phyloP scores from a whole-genome alignment of 192 early-diverging fungal genomes.

The Linnemannia schmuckeri region DNA sequence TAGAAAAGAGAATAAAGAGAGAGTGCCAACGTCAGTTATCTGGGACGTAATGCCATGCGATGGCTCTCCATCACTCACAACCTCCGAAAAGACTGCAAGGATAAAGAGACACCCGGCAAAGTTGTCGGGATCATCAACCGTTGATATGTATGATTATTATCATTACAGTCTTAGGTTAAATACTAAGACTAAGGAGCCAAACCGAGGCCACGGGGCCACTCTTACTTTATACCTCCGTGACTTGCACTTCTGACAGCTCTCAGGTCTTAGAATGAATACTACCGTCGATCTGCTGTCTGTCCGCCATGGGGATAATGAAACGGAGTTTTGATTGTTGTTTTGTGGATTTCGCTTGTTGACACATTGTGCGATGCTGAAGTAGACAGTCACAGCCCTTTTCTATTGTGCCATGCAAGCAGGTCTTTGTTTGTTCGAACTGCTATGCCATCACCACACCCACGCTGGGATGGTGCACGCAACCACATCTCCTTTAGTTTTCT shows the following conservation, averaged over 20 bases:
- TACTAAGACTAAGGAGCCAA: slow-evolving; percentile 57
- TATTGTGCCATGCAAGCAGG: background rate
- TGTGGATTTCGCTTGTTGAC: background rate
- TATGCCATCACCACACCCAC: too few species aligned
- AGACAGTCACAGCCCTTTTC: background rate
- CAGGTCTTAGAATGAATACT: background rate
- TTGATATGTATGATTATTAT: slow-evolving; percentile 62
- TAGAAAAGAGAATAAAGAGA: background rate
- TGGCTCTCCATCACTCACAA: background rate
- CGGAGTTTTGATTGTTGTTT: background rate
- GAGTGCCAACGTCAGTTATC: slow-evolving; percentile 57
- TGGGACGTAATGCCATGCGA: slow-evolving; percentile 48
- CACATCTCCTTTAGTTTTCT: too few species aligned
- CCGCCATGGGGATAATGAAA: background rate
- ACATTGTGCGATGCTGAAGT: background rate
- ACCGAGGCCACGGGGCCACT: slow-evolving; percentile 30
- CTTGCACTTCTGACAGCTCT: background rate
- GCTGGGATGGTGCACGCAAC: too few species aligned
- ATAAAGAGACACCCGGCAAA: slow-evolving; percentile 31
- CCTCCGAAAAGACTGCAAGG: slow-evolving; percentile 27
- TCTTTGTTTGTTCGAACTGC: too few species aligned
- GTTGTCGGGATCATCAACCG: slow-evolving; percentile 56
- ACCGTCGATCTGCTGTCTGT: background rate
- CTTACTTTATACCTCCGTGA: slow-evolving; percentile 28
- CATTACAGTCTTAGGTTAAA: slow-evolving; percentile 61